A percentile compares a stretch with the other conserved stretches of the same genome.
Conservation (phyloP, 805 yeast genomes). For the Saccharomycopsis olivae region DNA sequence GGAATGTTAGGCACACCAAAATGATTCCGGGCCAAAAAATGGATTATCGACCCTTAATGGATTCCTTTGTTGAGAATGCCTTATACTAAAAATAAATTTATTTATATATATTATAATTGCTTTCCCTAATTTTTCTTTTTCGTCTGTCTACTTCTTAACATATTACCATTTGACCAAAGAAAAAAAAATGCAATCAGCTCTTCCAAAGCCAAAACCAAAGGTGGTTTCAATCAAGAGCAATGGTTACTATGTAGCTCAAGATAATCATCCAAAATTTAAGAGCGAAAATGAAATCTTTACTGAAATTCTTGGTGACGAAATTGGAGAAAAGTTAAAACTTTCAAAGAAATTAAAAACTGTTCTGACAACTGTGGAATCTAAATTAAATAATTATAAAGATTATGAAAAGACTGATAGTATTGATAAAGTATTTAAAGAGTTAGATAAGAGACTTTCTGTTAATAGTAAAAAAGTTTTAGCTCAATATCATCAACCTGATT, state of each 20-base stretch:
- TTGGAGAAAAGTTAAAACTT: slow-evolving; percentile 13
- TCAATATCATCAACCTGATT: slow-evolving; percentile 13
- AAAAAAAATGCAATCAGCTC: too few species aligned
- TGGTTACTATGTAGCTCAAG: slow-evolving; percentile 12
- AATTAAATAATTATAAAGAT: slow-evolving; percentile 1
- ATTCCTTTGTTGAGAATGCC: too few species aligned
- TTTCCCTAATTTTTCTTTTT: too few species aligned
- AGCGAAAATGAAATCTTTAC: slow-evolving; percentile 11
- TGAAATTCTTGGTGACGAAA: slow-evolving; percentile 16
- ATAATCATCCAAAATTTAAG: slow-evolving; percentile 1
- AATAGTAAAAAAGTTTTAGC: slow-evolving; percentile 9
- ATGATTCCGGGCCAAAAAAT: too few species aligned
- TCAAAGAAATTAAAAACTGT: slow-evolving; percentile 8
- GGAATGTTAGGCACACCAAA: too few species aligned
- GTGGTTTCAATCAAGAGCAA: slow-evolving; percentile 7
- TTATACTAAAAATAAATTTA: too few species aligned
- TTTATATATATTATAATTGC: too few species aligned
- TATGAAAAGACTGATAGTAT: slow-evolving; percentile 5
- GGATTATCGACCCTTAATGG: too few species aligned
- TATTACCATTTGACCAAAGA: too few species aligned
- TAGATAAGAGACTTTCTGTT: slow-evolving; percentile 13
- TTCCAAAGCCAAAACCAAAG: slow-evolving; percentile 1
- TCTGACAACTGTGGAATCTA: neutral
- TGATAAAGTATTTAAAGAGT: slow-evolving; percentile 12
- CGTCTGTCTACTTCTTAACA: too few species aligned